Base-by-base conservation (phyloP, 2,329 filamentous ascomycete species). In the Colletotrichum spaethianum region DNA sequence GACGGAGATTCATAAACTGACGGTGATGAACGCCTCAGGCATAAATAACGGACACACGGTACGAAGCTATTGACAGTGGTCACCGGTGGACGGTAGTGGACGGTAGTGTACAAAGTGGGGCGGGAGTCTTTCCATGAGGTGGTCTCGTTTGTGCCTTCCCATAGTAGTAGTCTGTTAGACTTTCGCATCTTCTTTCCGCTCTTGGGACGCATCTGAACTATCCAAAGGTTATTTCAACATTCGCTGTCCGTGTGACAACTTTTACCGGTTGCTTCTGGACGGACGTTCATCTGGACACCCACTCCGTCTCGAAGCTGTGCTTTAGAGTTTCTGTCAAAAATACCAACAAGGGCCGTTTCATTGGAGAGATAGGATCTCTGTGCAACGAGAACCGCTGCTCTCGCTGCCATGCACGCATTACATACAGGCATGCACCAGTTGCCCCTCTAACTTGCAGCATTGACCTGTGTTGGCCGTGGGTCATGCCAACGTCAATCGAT, bases 131-230 rank as follows among this genome's bases (percentile, higher is more conserved):
- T 70, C 62, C 6, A n/a, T n/a, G n/a, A n/a, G n/a, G n/a, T 53
- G 28, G 28, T 33, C 44, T 60, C 62, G 53, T 48, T 55, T 70
- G 26, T 66, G 57, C 52, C 62, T 60, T 16, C n/a, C 44, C n/a
- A 20, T 44, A 44, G n/a, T n/a, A n/a, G n/a, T 26, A 38, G 44
- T 56, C 38, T 44, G 26, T 23, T 23, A 46, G 26, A 28, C 26
- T 52, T 20, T 20, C 31, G 26, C 26, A 20, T 52, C 28, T 20
- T 16, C 8, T 11, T 31, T 18, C 28, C 50, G 14, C 50, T 52
- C 26, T 20, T 20, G 14, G 14, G 28, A 20, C 50, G 50, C 14
- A 18, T 52, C 16, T 33, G 18, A 20, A 11, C 50, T 16, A 20
- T 33, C 26, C 9, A 20, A 53, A 31, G 26, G 26, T 33, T 53